Conservation (phyloP, 2,329 filamentous ascomycete species). For the Fusarium marasasianum region DNA sequence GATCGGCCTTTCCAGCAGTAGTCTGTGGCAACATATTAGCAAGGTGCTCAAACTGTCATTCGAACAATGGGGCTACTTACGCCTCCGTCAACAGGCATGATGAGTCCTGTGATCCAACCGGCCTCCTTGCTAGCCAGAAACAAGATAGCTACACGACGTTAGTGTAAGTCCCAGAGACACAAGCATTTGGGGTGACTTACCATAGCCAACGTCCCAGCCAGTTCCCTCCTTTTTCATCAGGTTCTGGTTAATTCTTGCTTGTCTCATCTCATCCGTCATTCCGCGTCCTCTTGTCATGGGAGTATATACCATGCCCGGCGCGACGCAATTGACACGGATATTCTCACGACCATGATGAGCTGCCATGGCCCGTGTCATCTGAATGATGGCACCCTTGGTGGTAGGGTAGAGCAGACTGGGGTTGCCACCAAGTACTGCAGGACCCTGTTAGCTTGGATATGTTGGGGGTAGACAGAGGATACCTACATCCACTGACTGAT, state of each 20-base stretch:
- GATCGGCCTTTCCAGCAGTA: not conserved
- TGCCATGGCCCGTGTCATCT: constrained; percentile 8
- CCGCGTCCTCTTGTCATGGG: constrained; percentile 5
- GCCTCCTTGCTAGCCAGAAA: constrained; percentile 3
- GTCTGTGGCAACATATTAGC: not conserved
- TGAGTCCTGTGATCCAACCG: constrained; percentile 2
- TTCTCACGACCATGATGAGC: not conserved
- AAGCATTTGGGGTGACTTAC: not conserved
- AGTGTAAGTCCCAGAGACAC: not conserved
- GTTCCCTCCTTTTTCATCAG: constrained; percentile 12
- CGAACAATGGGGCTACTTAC: not conserved
- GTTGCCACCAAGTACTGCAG: constrained; percentile 1
- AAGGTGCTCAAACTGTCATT: no score
- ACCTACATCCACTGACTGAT: not conserved
- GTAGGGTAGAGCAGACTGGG: not conserved
- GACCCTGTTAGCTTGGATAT: not conserved
- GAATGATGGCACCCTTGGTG: constrained; percentile 4
- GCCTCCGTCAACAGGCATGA: constrained; percentile 6
- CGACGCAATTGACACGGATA: constrained; percentile 4
- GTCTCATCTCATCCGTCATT: constrained; percentile 11
- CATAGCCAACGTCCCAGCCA: constrained; percentile 4
- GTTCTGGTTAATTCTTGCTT: constrained; percentile 9
- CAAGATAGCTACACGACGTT: not conserved
- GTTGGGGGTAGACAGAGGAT: not conserved
- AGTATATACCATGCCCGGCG: constrained; percentile 4